Percentiles rank a stretch among this genome's conserved stretches.
Conservation (phyloP, 768 basidiomycete species). For the Astraeus odoratus region DNA sequence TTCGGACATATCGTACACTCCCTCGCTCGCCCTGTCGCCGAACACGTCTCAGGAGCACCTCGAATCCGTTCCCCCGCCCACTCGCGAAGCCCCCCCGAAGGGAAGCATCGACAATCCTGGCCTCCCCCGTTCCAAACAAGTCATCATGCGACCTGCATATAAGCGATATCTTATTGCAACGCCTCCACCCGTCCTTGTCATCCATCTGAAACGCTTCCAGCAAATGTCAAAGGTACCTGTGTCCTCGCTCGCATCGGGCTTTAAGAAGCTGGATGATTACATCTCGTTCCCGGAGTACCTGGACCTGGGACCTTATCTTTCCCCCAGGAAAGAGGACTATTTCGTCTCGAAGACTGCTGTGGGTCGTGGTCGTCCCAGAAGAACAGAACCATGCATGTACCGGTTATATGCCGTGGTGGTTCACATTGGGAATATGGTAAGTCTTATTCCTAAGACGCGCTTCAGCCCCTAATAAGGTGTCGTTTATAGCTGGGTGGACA, state of each 20-base stretch:
- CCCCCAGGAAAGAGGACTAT: slow-evolving; percentile 71
- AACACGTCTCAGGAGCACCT: slow-evolving; percentile 25
- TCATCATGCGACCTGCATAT: slow-evolving; percentile 77
- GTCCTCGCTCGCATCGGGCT: slow-evolving; percentile 59
- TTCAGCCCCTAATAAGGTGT: slow-evolving; percentile 3
- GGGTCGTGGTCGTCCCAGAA: slow-evolving; percentile 18
- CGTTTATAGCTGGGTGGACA: slow-evolving; percentile 71
- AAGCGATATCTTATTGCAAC: slow-evolving; percentile 90
- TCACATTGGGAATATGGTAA: slow-evolving; percentile 82
- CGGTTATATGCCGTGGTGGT: slow-evolving; percentile 77
- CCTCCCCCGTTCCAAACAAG: slow-evolving; percentile 44
- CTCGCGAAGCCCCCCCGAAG: slow-evolving; percentile 18
- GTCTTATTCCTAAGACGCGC: slow-evolving; percentile 16
- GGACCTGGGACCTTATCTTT: slow-evolving; percentile 80
- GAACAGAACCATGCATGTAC: slow-evolving; percentile 48
- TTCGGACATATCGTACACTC: slow-evolving; percentile 30
- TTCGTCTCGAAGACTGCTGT: slow-evolving; percentile 35
- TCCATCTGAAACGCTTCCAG: slow-evolving; percentile 94
- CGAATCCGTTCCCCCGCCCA: slow-evolving; percentile 11
- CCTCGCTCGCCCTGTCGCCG: slow-evolving; percentile 26
- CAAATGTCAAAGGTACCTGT: slow-evolving; percentile 62
- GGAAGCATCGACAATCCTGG: slow-evolving; percentile 28
- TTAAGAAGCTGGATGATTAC: slow-evolving; percentile 89
- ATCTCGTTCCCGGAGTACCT: slow-evolving; percentile 85
- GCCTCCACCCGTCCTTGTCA: slow-evolving; percentile 81